Base-by-base conservation (phyloP, 169 alveolate species). In the Plasmodium relictum region DNA sequence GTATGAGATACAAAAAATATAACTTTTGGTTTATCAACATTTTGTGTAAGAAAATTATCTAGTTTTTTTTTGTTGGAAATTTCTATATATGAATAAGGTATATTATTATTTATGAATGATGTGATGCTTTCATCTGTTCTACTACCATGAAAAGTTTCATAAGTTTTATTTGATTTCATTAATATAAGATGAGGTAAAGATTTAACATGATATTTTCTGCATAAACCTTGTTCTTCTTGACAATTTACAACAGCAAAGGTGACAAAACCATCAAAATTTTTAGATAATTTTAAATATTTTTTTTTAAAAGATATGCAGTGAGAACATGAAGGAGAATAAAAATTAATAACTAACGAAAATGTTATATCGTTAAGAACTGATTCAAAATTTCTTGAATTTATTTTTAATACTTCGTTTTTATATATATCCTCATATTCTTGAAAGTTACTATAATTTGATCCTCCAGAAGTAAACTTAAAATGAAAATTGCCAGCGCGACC, bases 271-370 rank as follows among this genome's bases (percentile, higher is more conserved):
- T 93, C 92, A 87, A 58, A 93, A 39, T 93, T 93, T 42, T 93
- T 89, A 9, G 92, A 78, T 31, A 93, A 86, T 14, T 89, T 92
- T n/a, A 89, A 76, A 78, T 86, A 91, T 37, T 63, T 80, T 26
- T 73, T 69, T 44, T 89, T 89, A 58, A 85, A 93, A 10, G 87
- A 63, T 44, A 59, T 72, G 68, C 97, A 95, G 70, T 93, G 96
- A 6, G 95, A 91, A 93, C 96, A 93, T 14, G 93, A 88, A 24
- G 94, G 94, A 50, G 94, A 92, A 89, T 93, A 95, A 71, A 94
- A 95, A 42, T 93, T 90, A 41, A 92, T 90, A 26, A 95, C 52
- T 87, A 93, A 91, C 26, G 88, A 16, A 39, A 74, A 88, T 16
- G 94, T 59, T 31, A 93, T 70, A 44, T 80, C 93, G 18, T 71